Percentiles rank a stretch among this genome's conserved stretches.
phyloP scores from a whole-genome alignment of 2,329 filamentous ascomycete genomes.

The Sporothrix variecibatus region DNA sequence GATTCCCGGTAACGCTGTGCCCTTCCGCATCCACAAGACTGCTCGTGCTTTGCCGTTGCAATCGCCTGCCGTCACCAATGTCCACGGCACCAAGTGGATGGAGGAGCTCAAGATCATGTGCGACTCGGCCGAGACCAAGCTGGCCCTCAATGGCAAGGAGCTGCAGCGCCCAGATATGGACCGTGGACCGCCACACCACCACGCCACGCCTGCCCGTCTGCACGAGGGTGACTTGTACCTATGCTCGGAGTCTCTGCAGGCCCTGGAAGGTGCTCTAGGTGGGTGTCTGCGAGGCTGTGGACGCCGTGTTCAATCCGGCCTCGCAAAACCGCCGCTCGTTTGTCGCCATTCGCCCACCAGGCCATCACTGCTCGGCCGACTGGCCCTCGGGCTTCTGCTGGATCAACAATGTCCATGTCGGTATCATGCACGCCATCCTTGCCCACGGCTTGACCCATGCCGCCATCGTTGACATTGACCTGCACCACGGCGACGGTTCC shows the following conservation, averaged over 20 bases:
- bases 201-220: constrained; percentile 55
- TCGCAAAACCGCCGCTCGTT: constrained; percentile 69
- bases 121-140: constrained; percentile 72
- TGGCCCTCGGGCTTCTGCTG: constrained; percentile 96
- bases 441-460: constrained; percentile 87
- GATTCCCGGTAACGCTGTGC: constrained; percentile 61
- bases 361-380: constrained; percentile 89
- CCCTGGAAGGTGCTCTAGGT: constrained; percentile 87
- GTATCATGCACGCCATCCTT: constrained; percentile 86
- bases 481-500: constrained; percentile 94
- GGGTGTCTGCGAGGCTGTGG: constrained; percentile 93
- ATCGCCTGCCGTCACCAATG: constrained; percentile 79
- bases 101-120: constrained; percentile 86
- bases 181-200: constrained; percentile 46
- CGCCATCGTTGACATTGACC: constrained; percentile 88
- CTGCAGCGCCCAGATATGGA: constrained; percentile 68
- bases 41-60: constrained; percentile 68
- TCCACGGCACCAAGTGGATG: constrained; percentile 94
- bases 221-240: constrained; percentile 92
- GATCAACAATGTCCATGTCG: constrained; percentile 97
- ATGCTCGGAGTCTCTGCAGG: constrained; percentile 79
- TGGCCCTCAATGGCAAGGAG: constrained; percentile 77
- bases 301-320: constrained; percentile 68
- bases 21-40: constrained; percentile 85
- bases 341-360: constrained; percentile 87